phyloP scores from a whole-genome alignment of 1,139 yeast genomes.

The Pichia sp. region DNA sequence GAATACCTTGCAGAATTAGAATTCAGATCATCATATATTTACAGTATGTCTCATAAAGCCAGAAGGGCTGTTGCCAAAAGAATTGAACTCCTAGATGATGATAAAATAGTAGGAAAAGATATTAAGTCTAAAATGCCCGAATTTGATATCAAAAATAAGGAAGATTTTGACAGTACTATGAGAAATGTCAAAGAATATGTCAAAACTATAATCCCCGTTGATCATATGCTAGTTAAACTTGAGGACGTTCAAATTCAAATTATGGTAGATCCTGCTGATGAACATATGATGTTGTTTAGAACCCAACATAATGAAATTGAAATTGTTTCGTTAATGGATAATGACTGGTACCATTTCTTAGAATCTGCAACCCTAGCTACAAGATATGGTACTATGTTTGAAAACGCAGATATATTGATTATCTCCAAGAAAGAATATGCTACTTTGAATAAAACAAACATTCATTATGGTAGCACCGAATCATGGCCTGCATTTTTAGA shows the following conservation, averaged over 20 bases:
- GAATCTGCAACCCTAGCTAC: conserved; percentile 42
- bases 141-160: conserved; percentile 10
- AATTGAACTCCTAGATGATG: not conserved
- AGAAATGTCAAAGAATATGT: conserved; percentile 37
- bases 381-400: conserved; percentile 64
- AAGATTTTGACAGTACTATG: conserved; percentile 47
- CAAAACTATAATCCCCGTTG: conserved; percentile 30
- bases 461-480: conserved; percentile 25
- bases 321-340: conserved; percentile 49
- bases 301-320: conserved; percentile 69
- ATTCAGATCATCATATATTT: conserved; percentile 55
- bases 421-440: conserved; percentile 43
- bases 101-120: not conserved
- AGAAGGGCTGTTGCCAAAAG: conserved; percentile 6
- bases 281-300: conserved; percentile 58
- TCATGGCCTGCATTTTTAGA: conserved; percentile 84
- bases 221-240: conserved; percentile 62
- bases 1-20: conserved; percentile 60
- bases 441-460: conserved; percentile 30
- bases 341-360: conserved; percentile 14
- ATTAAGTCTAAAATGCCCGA: not conserved
- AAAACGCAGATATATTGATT: conserved; percentile 66
- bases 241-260: conserved; percentile 84
- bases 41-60: conserved; percentile 22
- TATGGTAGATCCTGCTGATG: conserved; percentile 58